Percentiles rank a stretch among this genome's conserved stretches.
Evolutionary conservation across 345 rosid species (phyloP).

Genomic region (Pistacia vera): DNA sequence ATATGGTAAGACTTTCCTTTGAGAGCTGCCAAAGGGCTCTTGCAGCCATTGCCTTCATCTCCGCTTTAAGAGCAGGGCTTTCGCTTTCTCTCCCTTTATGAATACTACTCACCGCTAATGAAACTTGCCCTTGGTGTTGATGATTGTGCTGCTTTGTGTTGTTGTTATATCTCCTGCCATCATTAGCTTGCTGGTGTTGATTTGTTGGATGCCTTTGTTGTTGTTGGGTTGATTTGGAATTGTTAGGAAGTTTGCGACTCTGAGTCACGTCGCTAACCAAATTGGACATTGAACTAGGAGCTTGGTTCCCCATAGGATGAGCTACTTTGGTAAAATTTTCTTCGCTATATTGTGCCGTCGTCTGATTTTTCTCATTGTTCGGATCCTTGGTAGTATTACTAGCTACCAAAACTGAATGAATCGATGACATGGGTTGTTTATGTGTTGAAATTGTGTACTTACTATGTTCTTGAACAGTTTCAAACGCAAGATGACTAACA

Average conservation of each 20-base stretch:
- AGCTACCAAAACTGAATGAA: slow-evolving; percentile 57
- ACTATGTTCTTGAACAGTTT: slow-evolving; percentile 81
- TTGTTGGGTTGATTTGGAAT: slow-evolving; percentile 21
- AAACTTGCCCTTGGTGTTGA: slow-evolving; percentile 28
- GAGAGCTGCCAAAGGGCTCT: slow-evolving; percentile 72
- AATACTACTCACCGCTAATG: slow-evolving; percentile 55
- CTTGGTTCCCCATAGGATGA: slow-evolving; percentile 50
- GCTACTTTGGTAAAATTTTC: slow-evolving; percentile 25
- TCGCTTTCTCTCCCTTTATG: slow-evolving; percentile 58
- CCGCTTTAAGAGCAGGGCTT: slow-evolving; percentile 59
- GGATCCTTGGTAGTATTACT: slow-evolving; percentile 26
- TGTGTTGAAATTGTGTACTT: slow-evolving; percentile 50
- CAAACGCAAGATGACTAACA: slow-evolving; percentile 82
- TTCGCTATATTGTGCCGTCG: slow-evolving; percentile 18
- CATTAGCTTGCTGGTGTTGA: slow-evolving; percentile 22
- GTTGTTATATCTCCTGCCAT: slow-evolving; percentile 21
- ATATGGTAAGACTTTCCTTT: slow-evolving; percentile 59
- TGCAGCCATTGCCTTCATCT: slow-evolving; percentile 85
- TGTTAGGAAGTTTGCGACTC: slow-evolving; percentile 24
- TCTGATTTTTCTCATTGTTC: background rate
- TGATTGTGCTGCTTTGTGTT: slow-evolving; percentile 11
- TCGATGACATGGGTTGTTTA: slow-evolving; percentile 47
- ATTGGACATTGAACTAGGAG: slow-evolving; percentile 51
- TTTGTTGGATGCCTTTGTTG: slow-evolving; percentile 3
- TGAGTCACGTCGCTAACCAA: slow-evolving; percentile 39